Percentiles rank a stretch among this genome's conserved stretches.
These are phyloP conservation scores for Moesziomyces globuligerus DNA, from an alignment of 1,284 basidiomycete species.

Conservation along the genomic window DNA sequence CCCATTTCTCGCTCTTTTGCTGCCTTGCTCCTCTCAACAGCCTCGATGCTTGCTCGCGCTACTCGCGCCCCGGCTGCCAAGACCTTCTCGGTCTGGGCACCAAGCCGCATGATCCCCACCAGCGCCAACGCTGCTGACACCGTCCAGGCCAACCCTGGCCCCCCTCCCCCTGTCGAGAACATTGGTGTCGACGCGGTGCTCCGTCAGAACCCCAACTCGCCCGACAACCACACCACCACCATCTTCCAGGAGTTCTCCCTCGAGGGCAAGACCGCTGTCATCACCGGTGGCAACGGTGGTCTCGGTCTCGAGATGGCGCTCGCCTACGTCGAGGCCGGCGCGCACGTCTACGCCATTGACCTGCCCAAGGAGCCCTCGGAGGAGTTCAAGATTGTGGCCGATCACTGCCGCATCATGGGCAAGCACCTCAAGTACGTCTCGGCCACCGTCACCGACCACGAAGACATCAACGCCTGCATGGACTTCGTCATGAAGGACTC, in stretches of 20 bases:
- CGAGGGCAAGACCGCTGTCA: conserved; percentile 76
- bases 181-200: conserved; percentile 65
- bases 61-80: conserved; percentile 34
- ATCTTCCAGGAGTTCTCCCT: conserved; percentile 80
- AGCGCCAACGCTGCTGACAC: conserved; percentile 36
- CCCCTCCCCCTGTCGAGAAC: conserved; percentile 62
- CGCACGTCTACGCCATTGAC: conserved; percentile 81
- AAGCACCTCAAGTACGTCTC: conserved; percentile 73
- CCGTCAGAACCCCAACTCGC: conserved; percentile 54
- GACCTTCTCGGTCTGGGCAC: conserved; percentile 45
- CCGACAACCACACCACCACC: conserved; percentile 63
- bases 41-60: conserved; percentile 43
- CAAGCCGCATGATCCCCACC: conserved; percentile 38
- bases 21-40: conserved; percentile 9
- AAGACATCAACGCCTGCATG: conserved; percentile 65
- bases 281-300: conserved; percentile 76
- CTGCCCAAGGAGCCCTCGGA: conserved; percentile 75
- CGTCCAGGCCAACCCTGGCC: conserved; percentile 60
- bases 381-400: conserved; percentile 72
- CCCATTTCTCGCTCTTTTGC: background rate
- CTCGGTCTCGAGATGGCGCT: conserved; percentile 85
- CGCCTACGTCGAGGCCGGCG: conserved; percentile 79
- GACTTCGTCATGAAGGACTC: conserved; percentile 63
- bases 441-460: conserved; percentile 73
- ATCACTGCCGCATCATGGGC: conserved; percentile 71